Evolutionary conservation across 108 stramenopile genomes (phyloP), one percentile per base, ranked within the genome.

Genomic region (Discostella stelligeroides): DNA sequence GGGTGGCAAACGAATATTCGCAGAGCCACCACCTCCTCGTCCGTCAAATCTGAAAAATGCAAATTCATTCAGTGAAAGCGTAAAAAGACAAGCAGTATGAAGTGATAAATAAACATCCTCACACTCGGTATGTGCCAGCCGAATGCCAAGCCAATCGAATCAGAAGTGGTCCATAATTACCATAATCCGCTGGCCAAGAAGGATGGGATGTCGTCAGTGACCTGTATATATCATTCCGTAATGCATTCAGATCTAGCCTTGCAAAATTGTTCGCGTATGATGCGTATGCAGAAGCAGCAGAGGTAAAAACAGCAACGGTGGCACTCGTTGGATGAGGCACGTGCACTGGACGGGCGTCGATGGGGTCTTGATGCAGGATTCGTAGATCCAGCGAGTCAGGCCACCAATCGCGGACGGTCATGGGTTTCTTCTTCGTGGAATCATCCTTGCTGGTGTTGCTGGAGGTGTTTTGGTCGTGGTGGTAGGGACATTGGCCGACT

Each of bases 161-260:
- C 68, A 91, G 77, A 9, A 91, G 80, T 0, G 86, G 87, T 12
- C 87, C 90, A 62, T 91, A 91, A 59, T 88, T 84, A 9, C 83
- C 84, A 48, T 87, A 88, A 80, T 88, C 87, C 12, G 87, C 84
- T 24, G 90, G 90, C 90, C 90, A 91, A 45, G 66, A 72, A 13
- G 79, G 74, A 55, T 85, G 60, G 17, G 79, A 81, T 10, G 80
- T 82, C 4, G 84, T 88, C 63, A 91, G 76, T 12, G 86, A 58
- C 11, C 40, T 55, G 17, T 34, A 28, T 17, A 88, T 73, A 60
- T 91, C 90, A 24, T 57, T 30, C 42, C 86, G 81, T 45, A 91
- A 57, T 11, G 66, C 68, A 11, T 50, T n/a, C 0, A 85, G 58
- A 57, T 88, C 85, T 28, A 85, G 56, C 40, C 43, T 61, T 0